A percentile compares a stretch with the other conserved stretches of the same genome.
phyloP scores from a whole-genome alignment of 2,329 filamentous ascomycete species.

The Madurella fahalii region DNA sequence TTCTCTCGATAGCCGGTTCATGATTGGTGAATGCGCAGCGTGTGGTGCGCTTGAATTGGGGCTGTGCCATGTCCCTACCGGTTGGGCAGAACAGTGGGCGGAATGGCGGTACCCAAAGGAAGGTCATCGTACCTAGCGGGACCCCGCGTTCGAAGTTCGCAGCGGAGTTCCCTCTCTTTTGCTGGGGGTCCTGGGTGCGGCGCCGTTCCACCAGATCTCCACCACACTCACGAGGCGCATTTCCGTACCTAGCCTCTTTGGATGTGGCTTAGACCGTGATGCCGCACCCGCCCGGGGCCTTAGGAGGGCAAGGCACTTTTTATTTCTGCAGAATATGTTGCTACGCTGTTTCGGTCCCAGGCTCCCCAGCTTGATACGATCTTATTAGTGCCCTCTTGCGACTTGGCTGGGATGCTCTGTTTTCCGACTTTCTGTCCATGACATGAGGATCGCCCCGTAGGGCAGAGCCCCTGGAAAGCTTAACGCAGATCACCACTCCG shows the following conservation, averaged over 20 bases:
- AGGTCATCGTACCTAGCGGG: not conserved
- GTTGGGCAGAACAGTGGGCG: constrained; percentile 14
- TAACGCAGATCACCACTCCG: no score
- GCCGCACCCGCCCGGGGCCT: not conserved
- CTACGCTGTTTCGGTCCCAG: not conserved
- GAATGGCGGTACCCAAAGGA: not conserved
- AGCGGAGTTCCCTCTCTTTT: not conserved
- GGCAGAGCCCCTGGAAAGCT: no score
- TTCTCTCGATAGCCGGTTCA: not conserved
- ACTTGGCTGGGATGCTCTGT: not conserved
- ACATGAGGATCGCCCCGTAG: no score
- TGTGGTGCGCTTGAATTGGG: constrained; percentile 4
- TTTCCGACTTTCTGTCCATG: no score
- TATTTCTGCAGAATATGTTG: not conserved
- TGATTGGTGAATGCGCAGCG: constrained; percentile 13
- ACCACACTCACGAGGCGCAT: not conserved
- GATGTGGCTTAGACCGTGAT: not conserved
- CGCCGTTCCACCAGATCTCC: not conserved
- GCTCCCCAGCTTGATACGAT: constrained; percentile 2
- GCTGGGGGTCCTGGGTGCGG: not conserved
- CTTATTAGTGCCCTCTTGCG: constrained; percentile 1
- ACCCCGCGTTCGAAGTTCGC: constrained; percentile 2
- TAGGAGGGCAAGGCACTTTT: constrained; percentile 15
- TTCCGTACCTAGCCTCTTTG: not conserved
- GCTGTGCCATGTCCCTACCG: constrained; percentile 7